Conservation (phyloP, 352 stramenopile genomes). For the Phytophthora hybrid region DNA sequence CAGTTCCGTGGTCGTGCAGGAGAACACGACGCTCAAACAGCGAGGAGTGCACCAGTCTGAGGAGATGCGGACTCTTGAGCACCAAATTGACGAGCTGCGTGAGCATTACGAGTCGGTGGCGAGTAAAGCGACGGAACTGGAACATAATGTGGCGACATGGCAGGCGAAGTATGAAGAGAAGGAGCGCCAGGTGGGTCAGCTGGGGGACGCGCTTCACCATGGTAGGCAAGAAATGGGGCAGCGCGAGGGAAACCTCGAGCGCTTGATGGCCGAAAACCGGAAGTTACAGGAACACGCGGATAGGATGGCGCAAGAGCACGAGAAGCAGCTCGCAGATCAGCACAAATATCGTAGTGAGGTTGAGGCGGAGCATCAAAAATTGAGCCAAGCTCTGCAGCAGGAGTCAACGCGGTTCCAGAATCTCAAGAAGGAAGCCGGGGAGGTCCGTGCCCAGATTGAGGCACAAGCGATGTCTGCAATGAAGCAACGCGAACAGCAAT, state of each 20-base stretch:
- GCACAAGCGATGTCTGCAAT: constrained; percentile 51
- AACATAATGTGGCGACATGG: constrained; percentile 48
- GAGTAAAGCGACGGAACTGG: constrained; percentile 42
- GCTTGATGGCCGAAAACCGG: constrained; percentile 51
- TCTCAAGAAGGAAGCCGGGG: constrained; percentile 48
- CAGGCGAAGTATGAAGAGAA: constrained; percentile 49
- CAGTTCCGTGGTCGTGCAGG: constrained; percentile 41
- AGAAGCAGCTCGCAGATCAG: constrained; percentile 55
- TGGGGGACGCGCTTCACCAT: constrained; percentile 45
- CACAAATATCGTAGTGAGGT: constrained; percentile 49
- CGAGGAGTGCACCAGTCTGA: constrained; percentile 50
- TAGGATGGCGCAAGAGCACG: constrained; percentile 52
- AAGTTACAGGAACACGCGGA: constrained; percentile 58
- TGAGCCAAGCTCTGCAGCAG: constrained; percentile 49
- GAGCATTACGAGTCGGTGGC: constrained; percentile 49
- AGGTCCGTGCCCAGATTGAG: constrained; percentile 54
- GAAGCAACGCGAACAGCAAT: constrained; percentile 59
- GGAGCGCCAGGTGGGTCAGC: constrained; percentile 35
- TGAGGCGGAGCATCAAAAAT: constrained; percentile 50
- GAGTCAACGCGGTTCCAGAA: constrained; percentile 50
- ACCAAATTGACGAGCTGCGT: constrained; percentile 54
- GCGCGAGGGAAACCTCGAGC: constrained; percentile 42
- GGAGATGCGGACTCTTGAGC: constrained; percentile 47
- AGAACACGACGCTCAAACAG: constrained; percentile 58
- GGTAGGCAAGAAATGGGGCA: constrained; percentile 47